phyloP scores from a whole-genome alignment of 441 rosid species.

The California macrophylla region DNA sequence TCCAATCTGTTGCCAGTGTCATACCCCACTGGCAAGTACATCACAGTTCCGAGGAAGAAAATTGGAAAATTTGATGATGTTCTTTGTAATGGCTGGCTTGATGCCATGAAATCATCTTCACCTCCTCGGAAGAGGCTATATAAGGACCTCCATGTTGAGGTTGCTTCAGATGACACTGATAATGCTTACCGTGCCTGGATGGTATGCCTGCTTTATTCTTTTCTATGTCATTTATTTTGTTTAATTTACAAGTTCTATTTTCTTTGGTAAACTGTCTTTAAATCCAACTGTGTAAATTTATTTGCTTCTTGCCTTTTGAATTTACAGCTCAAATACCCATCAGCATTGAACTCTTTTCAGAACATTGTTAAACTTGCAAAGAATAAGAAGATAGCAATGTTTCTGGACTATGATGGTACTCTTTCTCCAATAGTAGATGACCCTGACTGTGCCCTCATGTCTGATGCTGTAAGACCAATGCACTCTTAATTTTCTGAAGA shows the following conservation, averaged over 20 bases:
- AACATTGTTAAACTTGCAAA: constrained; percentile 46
- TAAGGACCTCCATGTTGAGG: constrained; percentile 42
- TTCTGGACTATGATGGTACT: constrained; percentile 86
- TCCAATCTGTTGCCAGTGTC: constrained; percentile 39
- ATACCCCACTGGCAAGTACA: constrained; percentile 38
- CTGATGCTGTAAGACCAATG: constrained; percentile 47
- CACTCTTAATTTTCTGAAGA: not conserved
- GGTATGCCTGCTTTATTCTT: constrained; percentile 32
- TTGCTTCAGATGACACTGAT: constrained; percentile 50
- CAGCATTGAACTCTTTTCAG: constrained; percentile 63
- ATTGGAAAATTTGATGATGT: constrained; percentile 71
- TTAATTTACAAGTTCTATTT: not conserved
- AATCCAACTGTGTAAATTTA: not conserved
- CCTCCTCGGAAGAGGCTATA: constrained; percentile 71
- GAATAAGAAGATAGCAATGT: constrained; percentile 66
- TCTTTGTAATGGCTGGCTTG: constrained; percentile 74
- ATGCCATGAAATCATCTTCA: constrained; percentile 91
- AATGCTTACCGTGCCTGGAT: constrained; percentile 56
- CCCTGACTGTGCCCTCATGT: constrained; percentile 79
- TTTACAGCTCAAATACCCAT: constrained; percentile 72
- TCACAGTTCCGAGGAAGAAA: constrained; percentile 48
- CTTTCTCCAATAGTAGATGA: constrained; percentile 94
- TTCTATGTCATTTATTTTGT: not conserved
- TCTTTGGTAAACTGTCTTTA: not conserved
- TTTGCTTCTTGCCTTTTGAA: constrained; percentile 7